Evolutionary conservation across 179 eudicot genomes (phyloP).

Genomic region (Corrigiola litoralis): DNA sequence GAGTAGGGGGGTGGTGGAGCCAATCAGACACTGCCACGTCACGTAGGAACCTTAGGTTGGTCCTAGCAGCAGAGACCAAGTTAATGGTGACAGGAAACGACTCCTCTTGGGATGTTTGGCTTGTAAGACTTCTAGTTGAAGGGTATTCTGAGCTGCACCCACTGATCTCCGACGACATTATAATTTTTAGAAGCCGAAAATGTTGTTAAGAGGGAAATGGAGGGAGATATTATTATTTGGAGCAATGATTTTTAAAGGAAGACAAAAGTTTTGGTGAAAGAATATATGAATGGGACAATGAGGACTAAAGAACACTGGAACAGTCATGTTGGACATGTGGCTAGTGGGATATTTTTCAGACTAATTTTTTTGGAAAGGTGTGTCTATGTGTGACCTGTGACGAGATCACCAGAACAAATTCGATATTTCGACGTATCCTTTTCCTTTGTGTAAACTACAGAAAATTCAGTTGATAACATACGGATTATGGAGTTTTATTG

Average conservation of each 20-base stretch:
- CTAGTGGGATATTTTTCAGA: not conserved
- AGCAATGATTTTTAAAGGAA: not conserved
- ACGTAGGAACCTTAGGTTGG: conserved; percentile 58
- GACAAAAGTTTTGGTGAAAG: not conserved
- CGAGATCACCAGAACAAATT: not conserved
- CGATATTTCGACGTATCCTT: not conserved
- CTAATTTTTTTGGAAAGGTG: not conserved
- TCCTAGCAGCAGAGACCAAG: conserved; percentile 72
- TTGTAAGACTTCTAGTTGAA: conserved; percentile 25
- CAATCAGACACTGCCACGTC: conserved; percentile 54
- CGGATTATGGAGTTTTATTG: too few species aligned
- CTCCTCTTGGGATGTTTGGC: conserved; percentile 38
- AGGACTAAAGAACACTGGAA: not conserved
- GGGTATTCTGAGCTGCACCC: conserved; percentile 24
- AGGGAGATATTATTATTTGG: too few species aligned
- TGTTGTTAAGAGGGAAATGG: not conserved
- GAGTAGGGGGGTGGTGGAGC: conserved; percentile 47
- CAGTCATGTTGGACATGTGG: not conserved
- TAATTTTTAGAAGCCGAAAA: not conserved
- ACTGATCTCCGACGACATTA: conserved; percentile 18
- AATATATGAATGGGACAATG: not conserved
- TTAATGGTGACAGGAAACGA: conserved; percentile 37
- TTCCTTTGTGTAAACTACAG: not conserved
- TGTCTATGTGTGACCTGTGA: not conserved
- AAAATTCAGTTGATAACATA: not conserved